Evolutionary conservation across 371 early-diverging fungal species (phyloP).

Genomic region (Batkoa obscura): DNA sequence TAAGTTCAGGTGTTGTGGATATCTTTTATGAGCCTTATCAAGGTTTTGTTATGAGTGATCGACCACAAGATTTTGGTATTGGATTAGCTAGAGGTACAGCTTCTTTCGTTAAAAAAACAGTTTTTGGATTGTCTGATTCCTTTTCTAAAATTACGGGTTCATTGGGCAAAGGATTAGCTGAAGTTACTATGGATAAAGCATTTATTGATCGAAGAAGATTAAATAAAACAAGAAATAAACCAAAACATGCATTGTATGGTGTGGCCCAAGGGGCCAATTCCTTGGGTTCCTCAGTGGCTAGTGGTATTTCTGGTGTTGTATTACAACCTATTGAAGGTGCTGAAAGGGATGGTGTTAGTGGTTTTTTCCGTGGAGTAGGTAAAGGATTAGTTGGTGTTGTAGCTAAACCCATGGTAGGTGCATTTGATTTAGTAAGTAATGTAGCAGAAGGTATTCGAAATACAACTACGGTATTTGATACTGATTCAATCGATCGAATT

Average conservation of each 20-base stretch:
- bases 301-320: constrained; percentile 81
- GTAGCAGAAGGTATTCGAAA: constrained; percentile 83
- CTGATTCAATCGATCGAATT: constrained; percentile 34
- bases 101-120: constrained; percentile 84
- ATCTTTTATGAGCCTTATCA: constrained; percentile 96
- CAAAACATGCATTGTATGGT: constrained; percentile 82
- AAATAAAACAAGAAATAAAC: constrained; percentile 64
- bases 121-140: constrained; percentile 89
- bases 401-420: constrained; percentile 84
- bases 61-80: constrained; percentile 88
- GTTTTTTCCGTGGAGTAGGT: constrained; percentile 92
- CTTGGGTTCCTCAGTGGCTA: constrained; percentile 60
- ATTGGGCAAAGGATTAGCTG: constrained; percentile 90
- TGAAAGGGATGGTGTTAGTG: constrained; percentile 72
- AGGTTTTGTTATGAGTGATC: constrained; percentile 85
- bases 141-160: constrained; percentile 89
- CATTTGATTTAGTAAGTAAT: constrained; percentile 79
- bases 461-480: constrained; percentile 82
- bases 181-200: constrained; percentile 83
- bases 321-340: constrained; percentile 89
- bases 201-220: constrained; percentile 75
- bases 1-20: constrained; percentile 87
- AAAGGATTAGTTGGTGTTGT: constrained; percentile 89
- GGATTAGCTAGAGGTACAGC: constrained; percentile 87
- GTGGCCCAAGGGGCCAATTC: constrained; percentile 79